Base-by-base conservation (phyloP, 2,329 filamentous ascomycete species). In the Ascochyta viciae-villosae region DNA sequence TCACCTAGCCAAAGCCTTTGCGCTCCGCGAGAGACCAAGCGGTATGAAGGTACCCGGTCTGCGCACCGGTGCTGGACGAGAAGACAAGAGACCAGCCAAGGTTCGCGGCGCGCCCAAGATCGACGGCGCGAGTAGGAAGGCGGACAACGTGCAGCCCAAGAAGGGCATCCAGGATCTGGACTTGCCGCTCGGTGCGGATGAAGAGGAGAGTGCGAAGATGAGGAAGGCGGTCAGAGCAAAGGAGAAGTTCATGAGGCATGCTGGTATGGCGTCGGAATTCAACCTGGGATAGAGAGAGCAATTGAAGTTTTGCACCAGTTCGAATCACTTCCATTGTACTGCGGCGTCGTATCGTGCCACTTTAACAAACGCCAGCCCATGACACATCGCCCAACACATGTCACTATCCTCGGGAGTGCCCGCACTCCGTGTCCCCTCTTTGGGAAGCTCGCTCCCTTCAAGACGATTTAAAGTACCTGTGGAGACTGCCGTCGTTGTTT, bases 1-100 rank as follows among this genome's bases (percentile, higher is more conserved):
- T 3, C 95, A 99, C 80, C 81, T 95, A 62, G 94, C 94, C 7
- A 99, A 99, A 81, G 91, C 90, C 24, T 99, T 96, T 73, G 95
- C 88, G 1, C 79, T 99, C 63, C 84, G 96, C 61, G 95, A 99
- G 74, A 87, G 91, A 29, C 95, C 95, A 0, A 89, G 90, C 5
- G 89, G 90, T 45, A 96, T 99, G 59, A 78, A 78, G 33, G 79
- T 82, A 39, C 79, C 80, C 0, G 81, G 81, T 5, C 71, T 85
- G 49, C 73, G 83, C 35, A 82, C 80, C 6, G 79, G 81, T 16
- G 70, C 71, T 44, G 73, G 73, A 3, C 64, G 74, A 43, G 61
- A 71, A 33, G 68, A 66, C 34, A 64, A 61, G 34, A 66, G 61
- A 19, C 63, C 64, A 22, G 66, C 65, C 8, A 72, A 87, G 31